Evolutionary conservation across 805 yeast species (phyloP), one percentile per base, ranked within the genome.

Genomic region (Candida methanosorbosa): DNA sequence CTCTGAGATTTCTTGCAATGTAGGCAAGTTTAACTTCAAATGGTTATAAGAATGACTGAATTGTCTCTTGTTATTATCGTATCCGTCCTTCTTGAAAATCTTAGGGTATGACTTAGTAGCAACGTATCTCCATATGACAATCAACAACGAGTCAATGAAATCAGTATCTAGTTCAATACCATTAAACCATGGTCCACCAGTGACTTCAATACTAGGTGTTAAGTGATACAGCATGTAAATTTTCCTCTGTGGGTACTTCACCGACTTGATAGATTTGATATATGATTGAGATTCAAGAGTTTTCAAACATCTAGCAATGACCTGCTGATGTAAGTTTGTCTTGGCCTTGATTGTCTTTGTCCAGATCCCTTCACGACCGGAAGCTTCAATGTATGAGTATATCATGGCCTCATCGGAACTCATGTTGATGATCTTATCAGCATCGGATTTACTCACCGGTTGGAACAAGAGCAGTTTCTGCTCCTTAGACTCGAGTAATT

Each of bases 181-280:
- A 0, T 97, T 87, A 54, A 88, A 92, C 98, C 98, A 92, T 4
- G 97, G 97, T 5, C 98, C 98, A 43, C 98, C 98, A 0, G 97
- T 92, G 26, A 92, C 92, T 45, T 90, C 97, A 22, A 85, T 79
- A 3, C 94, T 81, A 5, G 98, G 98, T 54, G 87, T 95, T 44
- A 92, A 64, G 51, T 85, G 79, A 54, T 88, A 90, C 35, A 92
- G 68, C 97, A 92, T 92, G 59, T 90, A 94, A 23, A 92, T 90
- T 52, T 92, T 92, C 44, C 98, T 71, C 1, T 97, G 90, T 12
- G 97, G 97, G 56, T 74, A 55, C 38, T 84, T 90, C 22, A 92
- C 97, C 18, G 85, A 76, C 54, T 92, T 90, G 52, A 92, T 86
- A 40, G 83, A 72, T 56, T 92, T 92, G 56, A 94, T 87, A 56